Base-by-base conservation (phyloP, 306 rosid species). In the Fagus crenata region DNA sequence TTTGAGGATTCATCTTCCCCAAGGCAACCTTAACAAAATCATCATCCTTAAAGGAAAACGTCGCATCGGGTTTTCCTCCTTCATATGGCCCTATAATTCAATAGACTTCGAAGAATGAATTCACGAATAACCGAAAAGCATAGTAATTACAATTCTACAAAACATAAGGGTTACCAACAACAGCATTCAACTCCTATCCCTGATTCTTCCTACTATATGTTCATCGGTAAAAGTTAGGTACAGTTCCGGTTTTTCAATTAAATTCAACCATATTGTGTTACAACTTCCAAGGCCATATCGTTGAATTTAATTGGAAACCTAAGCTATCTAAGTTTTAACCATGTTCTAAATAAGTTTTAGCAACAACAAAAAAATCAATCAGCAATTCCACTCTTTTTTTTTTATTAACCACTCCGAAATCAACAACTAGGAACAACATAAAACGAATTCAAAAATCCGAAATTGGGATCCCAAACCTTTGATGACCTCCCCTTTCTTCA, bases 61-160 rank as follows among this genome's bases (percentile, higher is more conserved):
- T 78, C n/a, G 97, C 97, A 76, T 95, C 99, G 0, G 99, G 90
- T 83, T 92, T 92, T 83, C 92, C 97, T 61, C 93, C 99, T 84
- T 90, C 96, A 15, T 84, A 87, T 74, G 87, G 46, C 72, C 99
- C 99, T 95, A 84, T 69, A 82, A 13, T 74, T 56, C 49, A 36
- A 71, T 15, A 73, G 41, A 36, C 4, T 56, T 65, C 40, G 31
- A 65, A 37, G 32, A 65, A 3, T 9, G 64, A 58, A 22, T n/a
- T 12, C 0, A 28, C 59, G 69, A 31, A 6, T 64, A 76, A 36
- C 56, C 76, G 43, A 4, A 9, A 51, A 42, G 4, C 13, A 58
- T 4, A 72, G 61, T n/a, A 56, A 61, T 65, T 15, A 39, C 49
- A 7, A 37, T 39, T 65, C 32, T 6, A n/a, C 2, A 51, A 51